These are phyloP conservation scores for Stenocarpella maydis DNA, from an alignment of 2,329 filamentous ascomycete species.

Conservation along the genomic window DNA sequence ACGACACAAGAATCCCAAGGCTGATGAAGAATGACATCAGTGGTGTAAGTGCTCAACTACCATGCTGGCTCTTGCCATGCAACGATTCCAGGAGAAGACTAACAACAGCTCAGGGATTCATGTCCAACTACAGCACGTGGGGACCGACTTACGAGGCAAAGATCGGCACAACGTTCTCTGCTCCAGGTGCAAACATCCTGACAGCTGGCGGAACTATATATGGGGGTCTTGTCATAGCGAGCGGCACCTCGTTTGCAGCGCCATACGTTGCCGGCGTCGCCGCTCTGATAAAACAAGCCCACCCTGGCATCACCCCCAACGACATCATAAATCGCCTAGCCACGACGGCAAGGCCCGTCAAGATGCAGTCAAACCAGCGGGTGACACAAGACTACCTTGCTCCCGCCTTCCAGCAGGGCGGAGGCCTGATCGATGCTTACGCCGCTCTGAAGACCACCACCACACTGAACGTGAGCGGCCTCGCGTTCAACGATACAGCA, in stretches of 20 bases:
- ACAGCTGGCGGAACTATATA: slow-evolving; percentile 13
- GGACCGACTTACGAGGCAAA: slow-evolving; percentile 25
- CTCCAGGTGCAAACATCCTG: slow-evolving; percentile 8
- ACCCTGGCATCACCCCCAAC: slow-evolving; percentile 4
- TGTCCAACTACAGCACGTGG: slow-evolving; percentile 26
- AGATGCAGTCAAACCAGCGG: slow-evolving; percentile 25
- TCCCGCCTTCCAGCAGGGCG: slow-evolving; percentile 16
- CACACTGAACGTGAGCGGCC: slow-evolving; percentile 15
- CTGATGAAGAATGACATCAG: slow-evolving; percentile 25
- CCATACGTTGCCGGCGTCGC: slow-evolving; percentile 20
- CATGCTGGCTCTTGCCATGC: neutral
- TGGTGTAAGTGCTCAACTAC: neutral
- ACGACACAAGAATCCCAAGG: slow-evolving; percentile 17
- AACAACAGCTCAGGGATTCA: neutral
- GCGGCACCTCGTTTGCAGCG: slow-evolving; percentile 22
- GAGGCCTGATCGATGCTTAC: slow-evolving; percentile 26
- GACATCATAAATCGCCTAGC: slow-evolving; percentile 22
- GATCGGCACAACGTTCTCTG: slow-evolving; percentile 15
- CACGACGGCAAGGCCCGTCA: slow-evolving; percentile 27
- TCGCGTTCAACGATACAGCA: slow-evolving; percentile 27
- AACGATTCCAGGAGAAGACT: neutral
- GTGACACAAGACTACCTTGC: slow-evolving; percentile 20
- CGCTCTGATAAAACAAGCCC: slow-evolving; percentile 19
- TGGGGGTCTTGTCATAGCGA: slow-evolving; percentile 12
- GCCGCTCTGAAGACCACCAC: slow-evolving; percentile 20